Evolutionary conservation across 2,329 filamentous ascomycete species (phyloP).

Genomic region (Drechslerella stenobrocha): DNA sequence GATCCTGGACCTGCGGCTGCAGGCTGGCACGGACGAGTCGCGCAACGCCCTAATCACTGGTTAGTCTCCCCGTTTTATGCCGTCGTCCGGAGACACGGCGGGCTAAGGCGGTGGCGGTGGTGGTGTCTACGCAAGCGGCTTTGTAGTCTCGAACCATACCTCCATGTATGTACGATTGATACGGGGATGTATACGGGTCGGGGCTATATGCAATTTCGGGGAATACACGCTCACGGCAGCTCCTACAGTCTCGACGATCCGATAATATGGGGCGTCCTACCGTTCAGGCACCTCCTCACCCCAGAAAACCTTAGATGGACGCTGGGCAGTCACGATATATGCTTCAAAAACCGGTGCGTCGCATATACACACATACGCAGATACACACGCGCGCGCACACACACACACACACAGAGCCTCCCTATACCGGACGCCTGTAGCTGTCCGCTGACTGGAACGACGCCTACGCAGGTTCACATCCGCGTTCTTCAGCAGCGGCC

Average conservation of each 20-base stretch:
- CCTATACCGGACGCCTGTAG: too few species aligned
- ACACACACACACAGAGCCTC: too few species aligned
- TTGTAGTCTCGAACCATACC: conserved; percentile 78
- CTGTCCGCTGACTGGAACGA: conserved; percentile 2
- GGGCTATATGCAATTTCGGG: too few species aligned
- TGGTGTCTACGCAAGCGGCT: conserved; percentile 22
- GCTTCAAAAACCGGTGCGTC: conserved; percentile 65
- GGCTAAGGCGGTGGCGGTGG: conserved; percentile 19
- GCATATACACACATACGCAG: too few species aligned
- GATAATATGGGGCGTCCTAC: conserved; percentile 86
- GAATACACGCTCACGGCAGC: conserved; percentile 53
- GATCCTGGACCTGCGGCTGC: conserved; percentile 64
- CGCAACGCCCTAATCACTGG: conserved; percentile 26
- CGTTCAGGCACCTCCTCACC: conserved; percentile 71
- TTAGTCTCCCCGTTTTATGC: conserved; percentile 33
- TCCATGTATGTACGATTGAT: conserved; percentile 67
- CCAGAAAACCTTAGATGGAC: conserved; percentile 81
- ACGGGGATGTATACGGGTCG: too few species aligned
- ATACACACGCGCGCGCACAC: background rate
- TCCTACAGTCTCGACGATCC: conserved; percentile 81
- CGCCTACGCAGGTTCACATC: conserved; percentile 55
- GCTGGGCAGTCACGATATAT: conserved; percentile 91
- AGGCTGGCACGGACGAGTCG: conserved; percentile 28
- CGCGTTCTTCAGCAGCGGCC: conserved; percentile 83
- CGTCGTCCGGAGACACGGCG: conserved; percentile 1